Base-by-base conservation (phyloP, 139 green algal genomes). In the Eudorina sp. region DNA sequence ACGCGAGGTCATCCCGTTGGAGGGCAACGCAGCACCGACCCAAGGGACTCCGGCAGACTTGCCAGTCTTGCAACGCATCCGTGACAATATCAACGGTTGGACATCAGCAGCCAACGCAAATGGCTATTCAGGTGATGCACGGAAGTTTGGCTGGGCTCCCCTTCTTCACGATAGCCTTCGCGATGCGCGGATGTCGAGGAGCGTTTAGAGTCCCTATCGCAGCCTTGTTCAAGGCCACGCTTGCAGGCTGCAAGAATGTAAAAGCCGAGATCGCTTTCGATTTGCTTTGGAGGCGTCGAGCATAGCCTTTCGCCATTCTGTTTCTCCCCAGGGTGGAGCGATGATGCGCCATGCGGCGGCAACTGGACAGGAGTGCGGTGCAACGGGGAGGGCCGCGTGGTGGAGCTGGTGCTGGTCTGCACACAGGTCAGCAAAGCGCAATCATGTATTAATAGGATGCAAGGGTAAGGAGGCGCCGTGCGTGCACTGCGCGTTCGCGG, bases 361-460 rank as follows among this genome's bases (percentile, higher is more conserved):
- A 53, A 58, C n/a, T 88, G 83, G 83, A 88, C 83, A 2, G 83
- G 83, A 27, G 68, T 88, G 25, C 48, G 55, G 2, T 88, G 83
- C 83, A 40, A 88, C 38, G 6, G 27, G 3, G 3, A 53, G 31
- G 81, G 64, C 25, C 45, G 64, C 1, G 64, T 87, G 4, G 23
- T 41, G 64, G 81, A 87, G 81, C n/a, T 87, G 31, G 46, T 79
- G 11, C 45, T 87, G 38, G 81, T 87, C 38, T 87, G 81, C 45
- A 78, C 64, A 16, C 45, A 87, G 81, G 81, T 79, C 27, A 11
- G 80, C 31, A 34, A 25, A 25, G 27, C 55, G 55, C 55, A 25
- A 23, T 4, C 7, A 25, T 27, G 55, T 25, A 11, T 66, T 25
- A n/a, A n/a, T n/a, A n/a, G n/a, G n/a, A n/a, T n/a, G n/a, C n/a